Base-by-base conservation (phyloP, 495 filamentous ascomycete genomes). In the Annulohypoxylon moriforme region DNA sequence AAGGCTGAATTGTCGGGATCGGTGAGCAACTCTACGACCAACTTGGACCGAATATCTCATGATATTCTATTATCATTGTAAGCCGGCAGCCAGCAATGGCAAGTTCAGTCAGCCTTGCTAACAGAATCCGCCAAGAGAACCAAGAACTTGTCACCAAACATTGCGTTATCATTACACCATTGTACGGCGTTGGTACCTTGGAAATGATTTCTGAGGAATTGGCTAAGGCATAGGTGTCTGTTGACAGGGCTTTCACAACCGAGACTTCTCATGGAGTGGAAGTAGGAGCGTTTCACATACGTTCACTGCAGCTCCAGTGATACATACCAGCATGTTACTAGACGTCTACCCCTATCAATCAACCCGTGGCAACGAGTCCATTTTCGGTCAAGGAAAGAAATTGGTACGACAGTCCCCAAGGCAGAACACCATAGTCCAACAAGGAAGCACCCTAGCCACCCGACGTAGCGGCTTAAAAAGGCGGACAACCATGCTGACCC, bases 351-450 rank as follows among this genome's bases (percentile, higher is more conserved):
- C 40, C 49, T 24, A 42, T 20, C 11, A 20, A 64, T 9, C 34
- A 34, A 53, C n/a, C 10, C 25, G n/a, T 18, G 7, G 29, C 33
- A 34, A 57, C 16, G 44, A 36, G 52, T 44, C 24, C 40, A 46
- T 52, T 57, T 59, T 64, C 33, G 60, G 60, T 73, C 56, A 64
- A 46, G 14, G 5, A 40, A 27, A 53, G 20, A 55, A 8, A 3
- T 40, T 36, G 18, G 24, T 47, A 52, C 18, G 49, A 72, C 44
- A 14, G n/a, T 64, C 34, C 50, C 34, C 50, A 20, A 63, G 64
- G 29, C 18, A 24, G 40, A 36, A 67, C 27, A 42, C 20, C 6
- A 25, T 22, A 18, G 16, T 50, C 34, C 16, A 9, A 14, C 42
- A 10, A 14, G 6, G 24, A 50, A 20, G 36, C 24, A 57, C 13